phyloP scores from a whole-genome alignment of 306 rosid genomes.

The Oxytropis ochrocephala region DNA sequence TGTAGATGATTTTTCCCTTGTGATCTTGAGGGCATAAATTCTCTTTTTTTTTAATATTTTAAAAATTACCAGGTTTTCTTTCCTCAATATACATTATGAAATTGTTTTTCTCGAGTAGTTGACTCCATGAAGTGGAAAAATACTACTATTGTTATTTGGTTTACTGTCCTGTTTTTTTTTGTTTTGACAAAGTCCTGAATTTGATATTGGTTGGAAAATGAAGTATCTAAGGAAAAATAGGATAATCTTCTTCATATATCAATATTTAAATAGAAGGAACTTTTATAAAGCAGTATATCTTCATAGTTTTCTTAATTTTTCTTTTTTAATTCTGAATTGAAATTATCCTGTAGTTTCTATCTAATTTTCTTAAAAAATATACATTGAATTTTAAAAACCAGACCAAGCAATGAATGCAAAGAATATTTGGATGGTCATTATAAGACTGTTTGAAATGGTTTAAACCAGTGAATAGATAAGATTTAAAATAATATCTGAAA shows the following conservation, averaged over 20 bases:
- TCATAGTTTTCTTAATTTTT: background rate
- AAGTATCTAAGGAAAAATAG: background rate
- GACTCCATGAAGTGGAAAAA: background rate
- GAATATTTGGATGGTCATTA: background rate
- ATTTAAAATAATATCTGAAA: background rate
- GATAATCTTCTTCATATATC: background rate
- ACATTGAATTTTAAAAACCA: background rate
- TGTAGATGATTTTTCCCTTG: background rate
- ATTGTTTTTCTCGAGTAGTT: background rate
- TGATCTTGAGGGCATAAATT: background rate
- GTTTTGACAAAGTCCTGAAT: no score
- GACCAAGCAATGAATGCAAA: background rate
- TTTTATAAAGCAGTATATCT: background rate
- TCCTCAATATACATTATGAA: background rate
- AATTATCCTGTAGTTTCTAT: background rate
- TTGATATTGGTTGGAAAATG: background rate
- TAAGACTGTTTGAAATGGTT: background rate
- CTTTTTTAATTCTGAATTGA: background rate
- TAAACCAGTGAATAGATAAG: background rate
- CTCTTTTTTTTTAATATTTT: background rate
- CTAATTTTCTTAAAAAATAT: background rate
- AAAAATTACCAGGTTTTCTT: background rate
- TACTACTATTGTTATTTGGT: background rate
- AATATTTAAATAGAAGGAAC: background rate
- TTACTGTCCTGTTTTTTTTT: slow-evolving; percentile 6